Evolutionary conservation across 2,329 filamentous ascomycete genomes (phyloP), one percentile per base, ranked within the genome.

Genomic region (Madurella mycetomatis): DNA sequence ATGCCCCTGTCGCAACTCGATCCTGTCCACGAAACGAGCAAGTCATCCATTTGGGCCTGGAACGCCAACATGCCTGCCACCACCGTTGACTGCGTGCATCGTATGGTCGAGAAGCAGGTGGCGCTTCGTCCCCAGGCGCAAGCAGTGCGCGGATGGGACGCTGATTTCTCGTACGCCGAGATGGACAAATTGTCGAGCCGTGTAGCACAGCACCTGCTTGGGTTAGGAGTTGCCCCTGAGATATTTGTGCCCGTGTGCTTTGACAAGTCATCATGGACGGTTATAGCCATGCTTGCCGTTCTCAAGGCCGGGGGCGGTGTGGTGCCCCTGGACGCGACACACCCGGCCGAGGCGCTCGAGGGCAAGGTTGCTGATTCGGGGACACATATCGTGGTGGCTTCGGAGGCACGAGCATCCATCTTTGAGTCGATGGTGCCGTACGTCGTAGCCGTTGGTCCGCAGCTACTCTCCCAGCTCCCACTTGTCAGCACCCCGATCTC

Each of bases 51-150:
- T 17, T 63, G 58, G 55, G 31, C 46, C 13, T 64, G 62, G 62
- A 64, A 64, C 32, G 51, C 52, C 37, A 56, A 56, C 32, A 59
- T 61, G 49, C 61, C 61, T 4, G 18, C 55, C 13, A 47, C 56
- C 11, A 60, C 57, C 1, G 42, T 19, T 0, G 58, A 58, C 1
- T 62, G 60, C 49, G 30, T 64, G 2, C 62, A 64, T 43, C 49
- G 40, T n/a, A 60, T 61, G 57, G 60, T 64, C 7, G 58, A 60
- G 56, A 57, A 53, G 42, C 62, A 64, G 46, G 59, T 60, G 9
- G 49, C 50, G 4, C 16, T 54, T 25, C 53, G 55, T 4, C 74
- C 76, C 1, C 59, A 71, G n/a, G 66, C 69, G 25, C 52, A 53
- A 12, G 62, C 62, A 4, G 43, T 64, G 31, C 51, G 49, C 2